Conservation (phyloP, 2,329 filamentous ascomycete species). For the Plenodomus biglobosus region DNA sequence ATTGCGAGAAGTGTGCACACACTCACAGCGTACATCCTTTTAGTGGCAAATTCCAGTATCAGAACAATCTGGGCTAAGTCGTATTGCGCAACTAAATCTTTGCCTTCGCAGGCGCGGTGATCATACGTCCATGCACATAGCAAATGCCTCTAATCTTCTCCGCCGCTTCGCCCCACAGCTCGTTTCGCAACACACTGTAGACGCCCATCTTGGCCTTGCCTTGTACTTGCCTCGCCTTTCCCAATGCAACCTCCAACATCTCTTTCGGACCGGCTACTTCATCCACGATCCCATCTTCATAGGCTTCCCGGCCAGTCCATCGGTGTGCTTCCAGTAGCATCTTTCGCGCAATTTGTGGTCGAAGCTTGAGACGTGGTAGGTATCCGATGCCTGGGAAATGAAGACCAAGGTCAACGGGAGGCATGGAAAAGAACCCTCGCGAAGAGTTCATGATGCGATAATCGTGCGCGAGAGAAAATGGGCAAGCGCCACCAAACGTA, state of each 20-base stretch:
- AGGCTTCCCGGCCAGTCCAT: conserved; percentile 56
- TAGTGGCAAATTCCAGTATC: not conserved
- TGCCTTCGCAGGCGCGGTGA: conserved; percentile 50
- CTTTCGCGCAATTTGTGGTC: conserved; percentile 54
- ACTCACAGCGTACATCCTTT: too few relatives aligned
- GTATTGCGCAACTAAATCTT: conserved; percentile 44
- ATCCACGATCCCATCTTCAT: conserved; percentile 58
- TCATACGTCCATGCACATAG: conserved; percentile 54
- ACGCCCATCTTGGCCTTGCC: conserved; percentile 53
- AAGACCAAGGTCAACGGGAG: conserved; percentile 57
- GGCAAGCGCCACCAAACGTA: conserved; percentile 54
- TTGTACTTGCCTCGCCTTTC: conserved; percentile 48
- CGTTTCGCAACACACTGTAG: conserved; percentile 54
- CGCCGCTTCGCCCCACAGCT: conserved; percentile 58
- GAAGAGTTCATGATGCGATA: conserved; percentile 48
- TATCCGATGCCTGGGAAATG: conserved; percentile 59
- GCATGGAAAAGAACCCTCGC: conserved; percentile 44
- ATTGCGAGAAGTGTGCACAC: too few relatives aligned
- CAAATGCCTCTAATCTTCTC: conserved; percentile 55
- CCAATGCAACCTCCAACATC: conserved; percentile 54
- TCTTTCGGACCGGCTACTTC: conserved; percentile 49
- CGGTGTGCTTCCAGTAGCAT: conserved; percentile 59
- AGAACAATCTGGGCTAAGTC: not conserved
- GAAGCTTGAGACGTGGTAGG: conserved; percentile 56
- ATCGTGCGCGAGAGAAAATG: conserved; percentile 52